Percentiles rank a stretch among this genome's conserved stretches.
These are phyloP conservation scores for Neostapfia colusana DNA, from an alignment of 176 grass and related monocot genomes.

Conservation along the genomic window DNA sequence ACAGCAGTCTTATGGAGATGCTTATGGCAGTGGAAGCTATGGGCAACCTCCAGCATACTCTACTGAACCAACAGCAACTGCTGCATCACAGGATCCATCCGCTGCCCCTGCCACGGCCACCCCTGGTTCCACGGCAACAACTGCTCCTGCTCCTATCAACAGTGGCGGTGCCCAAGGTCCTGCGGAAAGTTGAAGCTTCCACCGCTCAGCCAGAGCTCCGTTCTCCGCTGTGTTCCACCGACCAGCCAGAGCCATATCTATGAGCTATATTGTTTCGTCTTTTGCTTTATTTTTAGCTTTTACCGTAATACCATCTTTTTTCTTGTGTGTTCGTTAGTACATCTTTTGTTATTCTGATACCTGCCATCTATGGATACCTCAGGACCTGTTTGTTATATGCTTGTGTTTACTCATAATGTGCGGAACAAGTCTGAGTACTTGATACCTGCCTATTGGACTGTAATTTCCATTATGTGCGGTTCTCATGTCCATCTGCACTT, in stretches of 20 bases:
- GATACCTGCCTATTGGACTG: not conserved
- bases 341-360: not conserved
- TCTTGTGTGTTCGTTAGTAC: not conserved
- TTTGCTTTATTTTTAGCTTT: conserved; percentile 19
- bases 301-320: not conserved
- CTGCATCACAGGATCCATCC: conserved; percentile 41
- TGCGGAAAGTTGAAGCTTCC: conserved; percentile 38
- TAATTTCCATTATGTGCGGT: not conserved
- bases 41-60: conserved; percentile 51
- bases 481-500: not conserved
- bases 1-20: conserved; percentile 59
- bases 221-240: too few species aligned
- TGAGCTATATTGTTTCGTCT: not conserved
- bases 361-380: not conserved
- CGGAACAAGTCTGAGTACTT: not conserved
- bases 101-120: not conserved
- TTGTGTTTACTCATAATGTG: not conserved
- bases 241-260: too few species aligned
- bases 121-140: not conserved
- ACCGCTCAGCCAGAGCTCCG: not conserved
- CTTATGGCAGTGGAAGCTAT: conserved; percentile 64
- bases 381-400: not conserved
- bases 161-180: conserved; percentile 34
- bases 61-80: conserved; percentile 50
- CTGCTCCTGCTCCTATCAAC: conserved; percentile 43